Conservation (phyloP, 2,329 filamentous ascomycete species). For the Calonectria naviculata region DNA sequence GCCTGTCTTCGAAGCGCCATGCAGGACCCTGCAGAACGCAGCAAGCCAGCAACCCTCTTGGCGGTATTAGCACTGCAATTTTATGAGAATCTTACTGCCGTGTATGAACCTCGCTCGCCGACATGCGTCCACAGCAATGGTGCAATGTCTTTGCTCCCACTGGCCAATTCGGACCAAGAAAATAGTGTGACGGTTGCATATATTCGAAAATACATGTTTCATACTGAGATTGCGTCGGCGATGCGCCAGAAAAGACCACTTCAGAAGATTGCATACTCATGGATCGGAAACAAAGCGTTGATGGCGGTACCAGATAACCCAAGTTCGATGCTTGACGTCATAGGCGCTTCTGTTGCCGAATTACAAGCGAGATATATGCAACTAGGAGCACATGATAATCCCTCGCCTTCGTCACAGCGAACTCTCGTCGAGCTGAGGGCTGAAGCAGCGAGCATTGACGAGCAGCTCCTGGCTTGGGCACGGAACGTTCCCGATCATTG, state of each 20-base stretch:
- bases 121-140: constrained; percentile 18
- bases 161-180: not conserved
- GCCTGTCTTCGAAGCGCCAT: constrained; percentile 10
- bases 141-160: constrained; percentile 11
- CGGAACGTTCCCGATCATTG: constrained; percentile 9
- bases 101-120: not conserved
- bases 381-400: not conserved
- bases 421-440: not conserved
- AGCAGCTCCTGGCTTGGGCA: constrained; percentile 10
- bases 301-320: not conserved
- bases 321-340: constrained; percentile 17
- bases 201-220: constrained; percentile 10
- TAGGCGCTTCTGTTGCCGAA: constrained; percentile 19
- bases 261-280: not conserved
- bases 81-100: constrained; percentile 19
- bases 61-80: constrained; percentile 19
- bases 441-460: not conserved
- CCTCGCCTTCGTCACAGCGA: not conserved
- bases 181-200: not conserved
- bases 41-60: constrained; percentile 13
- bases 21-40: constrained; percentile 5
- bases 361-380: not conserved
- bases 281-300: not conserved
- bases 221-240: constrained; percentile 12
- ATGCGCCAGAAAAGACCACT: constrained; percentile 10